Evolutionary conservation across 768 basidiomycete species (phyloP), one percentile per base, ranked within the genome.

Genomic region (Leccinellum rugosiceps): DNA sequence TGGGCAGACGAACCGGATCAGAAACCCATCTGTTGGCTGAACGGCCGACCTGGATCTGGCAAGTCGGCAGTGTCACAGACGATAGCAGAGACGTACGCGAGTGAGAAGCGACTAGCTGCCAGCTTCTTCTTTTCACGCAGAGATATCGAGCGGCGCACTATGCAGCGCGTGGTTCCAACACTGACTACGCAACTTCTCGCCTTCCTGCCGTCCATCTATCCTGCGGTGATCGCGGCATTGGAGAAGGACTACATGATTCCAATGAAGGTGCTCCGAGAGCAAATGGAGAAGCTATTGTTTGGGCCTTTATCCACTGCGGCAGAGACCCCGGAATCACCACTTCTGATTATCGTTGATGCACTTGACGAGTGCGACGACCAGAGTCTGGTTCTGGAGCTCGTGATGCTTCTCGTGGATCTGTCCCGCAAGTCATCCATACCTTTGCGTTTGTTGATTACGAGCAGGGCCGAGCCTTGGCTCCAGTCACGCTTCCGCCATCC

Each of bases 121-220:
- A 71, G 69, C 48, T 76, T 74, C 61, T 76, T 76, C 58, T 74
- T 76, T 62, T 74, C 69, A 0, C 59, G 68, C n/a, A 61, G 64
- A 14, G 68, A 69, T 34, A 45, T 59, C 9, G 65, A 61, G 25
- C 61, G 72, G 11, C 65, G 63, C 1, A 61, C 62, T 9, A 65
- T 63, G 3, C 60, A 55, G 28, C 59, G 61, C 11, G 59, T 76
- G 5, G 51, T 75, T 8, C 58, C 74, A 1, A 73, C 75, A 0
- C 52, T 76, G 28, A 70, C 68, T 1, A 69, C 64, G 4, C 75
- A 76, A 35, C 57, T 76, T 1, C 60, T 68, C 9, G 35, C 46
- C 11, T 55, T 53, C 6, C 23, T 70, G 1, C 68, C 71, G 1
- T 63, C 53, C 6, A 53, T 70, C 15, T 63, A 65, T 6, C 60